Base-by-base conservation (phyloP, 257 asterid genomes). In the Nemophila menziesii region DNA sequence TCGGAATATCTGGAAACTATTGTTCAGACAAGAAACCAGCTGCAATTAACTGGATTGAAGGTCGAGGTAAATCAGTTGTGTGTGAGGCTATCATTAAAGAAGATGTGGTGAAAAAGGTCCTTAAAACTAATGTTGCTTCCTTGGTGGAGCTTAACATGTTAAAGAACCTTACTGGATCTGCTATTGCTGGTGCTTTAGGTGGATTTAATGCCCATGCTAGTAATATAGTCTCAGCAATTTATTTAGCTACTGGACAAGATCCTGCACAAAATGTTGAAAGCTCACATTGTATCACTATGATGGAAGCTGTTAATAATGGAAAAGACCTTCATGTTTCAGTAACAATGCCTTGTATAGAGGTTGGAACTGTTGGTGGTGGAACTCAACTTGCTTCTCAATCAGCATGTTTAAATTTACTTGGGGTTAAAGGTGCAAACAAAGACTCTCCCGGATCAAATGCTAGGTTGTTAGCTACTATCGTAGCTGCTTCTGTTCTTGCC, bases 261-360 rank as follows among this genome's bases (percentile, higher is more conserved):
- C n/a, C n/a, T n/a, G n/a, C n/a, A n/a, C n/a, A n/a, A n/a, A n/a
- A n/a, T 16, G 15, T 69, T 9, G 76, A 69, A 54, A 69, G 75
- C 22, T 69, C 75, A 11, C 76, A 69, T 49, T 69, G 76, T 46
- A 60, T 69, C 38, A 69, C 76, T 10, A 69, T 69, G 76, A 64
- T 69, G 72, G 76, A 69, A 46, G 68, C 72, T 0, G 60, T 69
- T 8, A 69, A 69, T 19, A 60, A 36, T 12, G 72, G 76, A 4
- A 64, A 56, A 44, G 72, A 69, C 20, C 71, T 69, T 42, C 76
- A 69, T 23, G 9, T 69, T 5, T 69, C 76, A 0, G 76, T 69
- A 15, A 69, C 68, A 9, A 69, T 69, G 76, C 76, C 72, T 20
- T 63, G 52, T 0, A 63, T 68, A 8, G 75, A 68, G 62, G 72